A percentile compares a stretch with the other conserved stretches of the same genome.
Evolutionary conservation across 805 yeast species (phyloP).

Genomic region (Nakazawaea peltata): DNA sequence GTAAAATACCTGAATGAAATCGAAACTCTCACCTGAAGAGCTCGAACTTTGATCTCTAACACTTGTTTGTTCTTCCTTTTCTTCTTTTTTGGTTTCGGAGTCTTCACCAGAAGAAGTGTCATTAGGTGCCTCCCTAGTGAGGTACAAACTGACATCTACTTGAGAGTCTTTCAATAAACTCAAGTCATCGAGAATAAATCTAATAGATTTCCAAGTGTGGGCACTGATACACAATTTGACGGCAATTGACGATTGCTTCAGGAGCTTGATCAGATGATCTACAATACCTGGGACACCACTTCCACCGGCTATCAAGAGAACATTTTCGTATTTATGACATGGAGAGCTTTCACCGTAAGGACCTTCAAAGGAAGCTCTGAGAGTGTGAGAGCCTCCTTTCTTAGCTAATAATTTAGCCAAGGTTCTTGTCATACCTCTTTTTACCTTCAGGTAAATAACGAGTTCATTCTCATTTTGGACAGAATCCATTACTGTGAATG

Average conservation of each 20-base stretch:
- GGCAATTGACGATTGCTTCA: slow-evolving; percentile 12
- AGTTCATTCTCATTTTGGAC: slow-evolving; percentile 33
- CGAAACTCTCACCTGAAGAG: background rate
- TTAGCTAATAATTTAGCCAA: slow-evolving; percentile 26
- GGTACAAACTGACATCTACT: background rate
- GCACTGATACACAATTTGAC: slow-evolving; percentile 22
- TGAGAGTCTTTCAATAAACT: background rate
- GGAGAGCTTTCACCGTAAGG: slow-evolving; percentile 49
- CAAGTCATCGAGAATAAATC: background rate
- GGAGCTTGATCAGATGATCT: slow-evolving; percentile 28
- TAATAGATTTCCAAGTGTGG: slow-evolving; percentile 17
- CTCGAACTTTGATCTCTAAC: background rate
- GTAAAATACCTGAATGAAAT: slow-evolving; percentile 2
- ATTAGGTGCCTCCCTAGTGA: background rate
- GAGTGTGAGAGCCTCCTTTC: background rate
- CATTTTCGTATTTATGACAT: slow-evolving; percentile 36
- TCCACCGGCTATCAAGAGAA: slow-evolving; percentile 54
- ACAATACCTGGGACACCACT: slow-evolving; percentile 50
- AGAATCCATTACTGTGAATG: slow-evolving; percentile 47
- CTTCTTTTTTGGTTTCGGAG: too few species aligned
- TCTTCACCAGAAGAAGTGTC: background rate
- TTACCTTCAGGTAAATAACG: slow-evolving; percentile 38
- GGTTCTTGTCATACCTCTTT: slow-evolving; percentile 43
- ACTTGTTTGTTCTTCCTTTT: background rate
- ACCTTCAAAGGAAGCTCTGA: slow-evolving; percentile 52